Base-by-base conservation (phyloP, 371 early-diverging fungal species). In the Zopfochytrium polystomum region DNA sequence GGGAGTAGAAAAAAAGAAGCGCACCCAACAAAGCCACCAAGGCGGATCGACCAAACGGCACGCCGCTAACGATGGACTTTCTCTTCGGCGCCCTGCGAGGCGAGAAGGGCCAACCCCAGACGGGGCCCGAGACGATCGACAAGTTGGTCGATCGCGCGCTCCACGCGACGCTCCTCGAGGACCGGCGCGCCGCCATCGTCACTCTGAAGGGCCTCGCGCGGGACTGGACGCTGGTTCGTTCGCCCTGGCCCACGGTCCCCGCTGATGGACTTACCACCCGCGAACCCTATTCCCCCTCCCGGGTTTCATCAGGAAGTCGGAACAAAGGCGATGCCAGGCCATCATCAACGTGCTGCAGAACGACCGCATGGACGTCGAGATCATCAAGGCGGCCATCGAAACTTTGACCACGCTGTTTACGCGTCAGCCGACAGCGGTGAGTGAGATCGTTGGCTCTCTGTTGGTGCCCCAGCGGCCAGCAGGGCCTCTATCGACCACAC, bases 121-220 rank as follows among this genome's bases (percentile, higher is more conserved):
- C 90, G 5, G 87, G 87, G n/a, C 76, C 83, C 50, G 90, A 91
- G 58, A 91, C 93, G 11, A 85, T 95, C 67, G 88, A 87, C 62
- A 87, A 84, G 60, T 79, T 96, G 46, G 87, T 88, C 31, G 94
- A 93, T 67, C 84, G 95, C 48, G 85, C 91, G 27, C 82, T 80
- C 55, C 85, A 90, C 44, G 85, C 91, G 2, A 90, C 91, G 4
- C 78, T 92, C 25, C 66, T 91, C 26, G 95, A 96, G 67, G 96
- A 97, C 75, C 74, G 91, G 52, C 75, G 94, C 44, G 91, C 93
- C 2, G 91, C 91, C 4, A 90, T 93, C 3, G 79, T 88, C 30
- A 87, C 89, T 4, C 74, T 97, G 46, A 92, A 91, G 62, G 92
- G 91, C 0, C 81, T 95, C 34, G 83, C 90, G 6, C 73, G 90